Base-by-base conservation (phyloP, 2,329 filamentous ascomycete genomes). In the Ceratocystis variospora region DNA sequence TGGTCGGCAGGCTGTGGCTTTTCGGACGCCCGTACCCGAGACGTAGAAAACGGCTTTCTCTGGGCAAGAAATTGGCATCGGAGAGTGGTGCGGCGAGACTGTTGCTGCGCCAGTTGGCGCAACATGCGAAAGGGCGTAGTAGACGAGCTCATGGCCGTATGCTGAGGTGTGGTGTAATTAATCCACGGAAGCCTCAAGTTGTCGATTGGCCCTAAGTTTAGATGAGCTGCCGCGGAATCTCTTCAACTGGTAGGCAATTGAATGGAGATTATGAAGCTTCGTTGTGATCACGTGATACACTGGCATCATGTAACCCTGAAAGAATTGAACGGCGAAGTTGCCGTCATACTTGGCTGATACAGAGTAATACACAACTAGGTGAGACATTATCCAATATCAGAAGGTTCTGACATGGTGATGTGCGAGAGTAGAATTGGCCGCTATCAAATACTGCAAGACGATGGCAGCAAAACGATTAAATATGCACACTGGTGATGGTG, bases 1-100 rank as follows among this genome's bases (percentile, higher is more conserved):
- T 91, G 83, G 72, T 96, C 90, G 71, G 82, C 87, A 41, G 84
- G 81, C 70, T 83, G 81, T 5, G 67, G 69, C 57, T 71, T 72
- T 59, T 68, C 68, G n/a, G 69, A 67, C 53, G 69, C 69, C 8
- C 69, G 62, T 6, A 69, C 37, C 5, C 70, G 65, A 55, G 41
- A 46, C n/a, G 61, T 63, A 41, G 65, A 55, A 61, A 65, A 67
- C 17, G 37, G 64, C 41, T 25, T 50, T 64, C 53, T 67, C 31
- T 55, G 61, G 4, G 41, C 17, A 8, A 46, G 46, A 19, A 41
- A 25, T 22, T 62, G 66, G 45, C 59, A 37, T 50, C 61, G 65
- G 1, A 12, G 44, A 19, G 53, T 28, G 28, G 15, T 12, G 17
- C 61, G 46, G 46, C 62, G 64, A 50, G 66, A 59, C 19, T 48